Percentiles rank a stretch among this genome's conserved stretches.
These are phyloP conservation scores for Oryza officinalis DNA, from an alignment of 176 grass and related monocot species.

Conservation along the genomic window DNA sequence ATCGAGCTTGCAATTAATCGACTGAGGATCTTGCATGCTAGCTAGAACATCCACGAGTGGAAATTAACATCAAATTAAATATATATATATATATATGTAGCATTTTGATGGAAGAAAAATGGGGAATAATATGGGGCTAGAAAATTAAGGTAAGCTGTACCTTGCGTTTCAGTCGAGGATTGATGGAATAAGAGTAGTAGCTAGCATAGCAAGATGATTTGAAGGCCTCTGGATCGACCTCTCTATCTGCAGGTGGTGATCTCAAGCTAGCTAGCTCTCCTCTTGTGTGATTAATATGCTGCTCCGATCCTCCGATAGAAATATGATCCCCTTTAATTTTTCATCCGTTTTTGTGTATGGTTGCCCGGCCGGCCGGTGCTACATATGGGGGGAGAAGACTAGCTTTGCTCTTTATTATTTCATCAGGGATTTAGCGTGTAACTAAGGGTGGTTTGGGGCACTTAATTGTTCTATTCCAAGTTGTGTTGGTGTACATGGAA, in stretches of 20 bases:
- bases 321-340: not conserved
- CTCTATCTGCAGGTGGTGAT: not conserved
- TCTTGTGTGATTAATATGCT: not conserved
- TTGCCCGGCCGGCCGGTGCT: not conserved
- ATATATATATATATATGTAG: not conserved
- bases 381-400: conserved; percentile 47
- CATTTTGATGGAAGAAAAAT: not conserved
- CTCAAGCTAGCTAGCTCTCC: too few relatives aligned
- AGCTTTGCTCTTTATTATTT: not conserved
- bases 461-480: conserved; percentile 44
- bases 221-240: not conserved
- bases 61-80: not conserved
- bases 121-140: not conserved
- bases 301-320: not conserved
- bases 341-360: conserved; percentile 8
- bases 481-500: conserved; percentile 46
- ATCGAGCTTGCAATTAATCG: not conserved
- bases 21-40: not conserved
- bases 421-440: not conserved
- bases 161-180: conserved; percentile 22
- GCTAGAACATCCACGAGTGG: not conserved
- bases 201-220: not conserved
- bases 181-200: not conserved
- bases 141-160: conserved; percentile 2
- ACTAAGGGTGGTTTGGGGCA: not conserved